Conservation (phyloP, 305 asterid genomes). For the Fraxinus velutina region DNA sequence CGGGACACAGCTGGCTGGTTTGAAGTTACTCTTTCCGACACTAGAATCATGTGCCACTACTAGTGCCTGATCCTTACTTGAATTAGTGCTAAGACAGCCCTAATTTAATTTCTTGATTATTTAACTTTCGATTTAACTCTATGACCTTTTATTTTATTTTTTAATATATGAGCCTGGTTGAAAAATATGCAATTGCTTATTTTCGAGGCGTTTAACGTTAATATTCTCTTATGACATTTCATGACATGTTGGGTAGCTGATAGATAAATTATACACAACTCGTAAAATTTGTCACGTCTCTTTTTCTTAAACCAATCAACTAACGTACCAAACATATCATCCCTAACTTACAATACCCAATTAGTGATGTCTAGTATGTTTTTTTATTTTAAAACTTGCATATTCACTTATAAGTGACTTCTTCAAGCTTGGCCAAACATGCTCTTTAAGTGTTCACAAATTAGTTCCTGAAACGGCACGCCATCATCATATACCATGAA, state of each 20-base stretch:
- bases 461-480: background rate
- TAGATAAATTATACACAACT: background rate
- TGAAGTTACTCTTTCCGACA: background rate
- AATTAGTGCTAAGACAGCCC: background rate
- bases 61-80: background rate
- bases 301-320: background rate
- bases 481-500: background rate
- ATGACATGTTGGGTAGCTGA: background rate
- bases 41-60: background rate
- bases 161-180: background rate
- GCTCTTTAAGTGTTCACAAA: background rate
- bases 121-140: background rate
- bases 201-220: background rate
- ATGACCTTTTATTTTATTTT: background rate
- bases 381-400: background rate
- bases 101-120: background rate
- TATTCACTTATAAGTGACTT: background rate
- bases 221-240: background rate
- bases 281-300: background rate
- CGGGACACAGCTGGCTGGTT: background rate
- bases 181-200: background rate
- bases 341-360: background rate
- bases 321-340: background rate
- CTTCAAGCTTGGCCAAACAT: background rate
- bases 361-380: background rate